phyloP scores from a whole-genome alignment of 257 asterid species.

The Solanum verrucosum region DNA sequence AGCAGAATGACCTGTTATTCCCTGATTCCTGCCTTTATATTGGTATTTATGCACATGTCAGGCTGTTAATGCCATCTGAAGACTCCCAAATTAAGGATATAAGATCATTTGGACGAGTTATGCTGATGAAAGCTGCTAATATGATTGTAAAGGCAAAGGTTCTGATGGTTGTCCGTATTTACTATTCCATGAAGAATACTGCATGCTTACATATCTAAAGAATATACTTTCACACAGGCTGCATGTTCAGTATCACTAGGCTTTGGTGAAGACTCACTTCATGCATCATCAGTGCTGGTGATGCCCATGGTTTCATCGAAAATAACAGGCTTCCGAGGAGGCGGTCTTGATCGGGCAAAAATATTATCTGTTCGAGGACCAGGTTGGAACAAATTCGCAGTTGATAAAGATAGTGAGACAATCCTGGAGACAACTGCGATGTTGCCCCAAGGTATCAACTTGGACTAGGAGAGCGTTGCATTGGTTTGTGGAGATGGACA shows the following conservation, averaged over 20 bases:
- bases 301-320: slow-evolving; percentile 98
- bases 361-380: slow-evolving; percentile 42
- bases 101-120: slow-evolving; percentile 40
- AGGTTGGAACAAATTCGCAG: slow-evolving; percentile 57
- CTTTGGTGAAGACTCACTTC: slow-evolving; percentile 73
- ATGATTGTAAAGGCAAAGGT: slow-evolving; percentile 70
- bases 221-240: slow-evolving; percentile 40
- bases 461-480: slow-evolving; percentile 9
- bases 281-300: slow-evolving; percentile 74
- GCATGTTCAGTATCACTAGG: slow-evolving; percentile 68
- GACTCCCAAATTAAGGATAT: slow-evolving; percentile 61
- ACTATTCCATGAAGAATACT: background rate
- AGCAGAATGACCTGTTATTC: background rate
- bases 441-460: slow-evolving; percentile 39
- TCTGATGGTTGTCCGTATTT: background rate
- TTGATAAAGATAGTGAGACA: slow-evolving; percentile 45
- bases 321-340: slow-evolving; percentile 78
- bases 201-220: background rate
- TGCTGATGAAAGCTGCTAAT: slow-evolving; percentile 42
- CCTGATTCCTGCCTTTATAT: background rate
- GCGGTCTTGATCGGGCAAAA: slow-evolving; percentile 39
- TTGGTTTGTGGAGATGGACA: background rate
- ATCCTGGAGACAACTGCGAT: slow-evolving; percentile 40
- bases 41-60: slow-evolving; percentile 16
- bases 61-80: slow-evolving; percentile 39